Percentiles rank a stretch among this genome's conserved stretches.
phyloP scores from a whole-genome alignment of 805 yeast genomes.

The Metschnikowia koreensis region DNA sequence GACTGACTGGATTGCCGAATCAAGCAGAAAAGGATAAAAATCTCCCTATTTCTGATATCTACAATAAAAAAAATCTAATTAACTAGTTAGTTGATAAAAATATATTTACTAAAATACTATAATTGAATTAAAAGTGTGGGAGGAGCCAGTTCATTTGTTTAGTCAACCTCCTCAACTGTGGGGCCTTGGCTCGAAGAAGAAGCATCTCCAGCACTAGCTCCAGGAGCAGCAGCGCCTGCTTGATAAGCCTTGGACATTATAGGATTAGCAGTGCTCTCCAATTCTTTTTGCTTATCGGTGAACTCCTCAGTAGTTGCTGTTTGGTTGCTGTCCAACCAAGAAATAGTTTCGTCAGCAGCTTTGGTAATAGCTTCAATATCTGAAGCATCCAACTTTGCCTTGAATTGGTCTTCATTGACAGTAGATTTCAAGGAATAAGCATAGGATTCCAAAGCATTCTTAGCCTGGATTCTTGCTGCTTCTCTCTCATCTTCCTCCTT shows the following conservation, averaged over 20 bases:
- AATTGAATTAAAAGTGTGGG: background rate
- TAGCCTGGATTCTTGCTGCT: background rate
- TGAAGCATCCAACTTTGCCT: background rate
- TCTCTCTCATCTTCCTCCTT: background rate
- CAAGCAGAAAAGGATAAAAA: background rate
- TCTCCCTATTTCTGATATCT: background rate
- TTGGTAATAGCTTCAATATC: background rate
- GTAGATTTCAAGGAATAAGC: background rate
- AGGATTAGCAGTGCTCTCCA: background rate
- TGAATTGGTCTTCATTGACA: background rate
- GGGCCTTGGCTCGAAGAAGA: background rate
- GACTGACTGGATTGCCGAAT: constrained; percentile 8
- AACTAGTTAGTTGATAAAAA: too few species aligned
- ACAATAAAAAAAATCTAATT: background rate
- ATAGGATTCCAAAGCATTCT: background rate
- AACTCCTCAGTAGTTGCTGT: background rate
- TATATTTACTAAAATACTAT: background rate
- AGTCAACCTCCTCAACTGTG: background rate
- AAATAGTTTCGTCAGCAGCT: background rate
- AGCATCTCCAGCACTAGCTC: background rate
- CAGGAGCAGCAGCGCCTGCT: constrained; percentile 21
- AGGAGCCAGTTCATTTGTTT: too few species aligned
- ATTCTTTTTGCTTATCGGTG: background rate
- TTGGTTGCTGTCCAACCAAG: background rate
- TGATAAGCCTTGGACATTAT: background rate